phyloP scores from a whole-genome alignment of 1,284 basidiomycete species.

The Boletellus sp. region DNA sequence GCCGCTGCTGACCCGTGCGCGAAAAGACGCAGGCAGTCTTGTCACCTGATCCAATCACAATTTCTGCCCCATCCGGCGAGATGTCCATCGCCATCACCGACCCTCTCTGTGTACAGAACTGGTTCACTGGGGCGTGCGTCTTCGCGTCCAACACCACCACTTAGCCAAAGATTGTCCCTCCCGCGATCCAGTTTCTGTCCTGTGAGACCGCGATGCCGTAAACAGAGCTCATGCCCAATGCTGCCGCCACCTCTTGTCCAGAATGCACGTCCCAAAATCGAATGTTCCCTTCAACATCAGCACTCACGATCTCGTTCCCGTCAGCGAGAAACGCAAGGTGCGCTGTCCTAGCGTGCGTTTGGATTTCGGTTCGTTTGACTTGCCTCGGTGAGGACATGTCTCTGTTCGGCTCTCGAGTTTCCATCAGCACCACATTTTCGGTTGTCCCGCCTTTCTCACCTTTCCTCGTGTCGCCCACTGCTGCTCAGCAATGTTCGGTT shows the following conservation, averaged over 20 bases:
- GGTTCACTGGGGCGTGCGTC: neutral
- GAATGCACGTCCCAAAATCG: conserved; percentile 8
- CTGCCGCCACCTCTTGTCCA: conserved; percentile 1
- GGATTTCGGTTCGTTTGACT: neutral
- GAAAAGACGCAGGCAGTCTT: conserved; percentile 8
- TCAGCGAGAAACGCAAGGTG: conserved; percentile 1
- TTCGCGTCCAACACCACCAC: conserved; percentile 9
- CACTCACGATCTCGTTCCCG: conserved; percentile 3
- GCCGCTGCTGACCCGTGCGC: neutral
- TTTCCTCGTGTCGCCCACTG: neutral
- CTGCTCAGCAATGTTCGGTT: neutral
- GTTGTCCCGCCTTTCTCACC: no score
- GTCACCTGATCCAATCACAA: conserved; percentile 10
- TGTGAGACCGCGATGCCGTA: conserved; percentile 4
- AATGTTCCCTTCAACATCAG: neutral
- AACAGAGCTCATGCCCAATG: conserved; percentile 1
- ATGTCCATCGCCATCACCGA: conserved; percentile 6
- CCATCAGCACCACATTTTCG: no score
- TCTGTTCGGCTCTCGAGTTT: no score
- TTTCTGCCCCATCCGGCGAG: conserved; percentile 5
- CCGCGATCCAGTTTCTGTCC: conserved; percentile 11
- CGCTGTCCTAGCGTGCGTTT: neutral
- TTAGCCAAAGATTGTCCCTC: conserved; percentile 2
- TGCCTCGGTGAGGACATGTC: no score
- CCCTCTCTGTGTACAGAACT: neutral